Conservation (phyloP, 1,284 basidiomycete species). For the Pterula multifida region DNA sequence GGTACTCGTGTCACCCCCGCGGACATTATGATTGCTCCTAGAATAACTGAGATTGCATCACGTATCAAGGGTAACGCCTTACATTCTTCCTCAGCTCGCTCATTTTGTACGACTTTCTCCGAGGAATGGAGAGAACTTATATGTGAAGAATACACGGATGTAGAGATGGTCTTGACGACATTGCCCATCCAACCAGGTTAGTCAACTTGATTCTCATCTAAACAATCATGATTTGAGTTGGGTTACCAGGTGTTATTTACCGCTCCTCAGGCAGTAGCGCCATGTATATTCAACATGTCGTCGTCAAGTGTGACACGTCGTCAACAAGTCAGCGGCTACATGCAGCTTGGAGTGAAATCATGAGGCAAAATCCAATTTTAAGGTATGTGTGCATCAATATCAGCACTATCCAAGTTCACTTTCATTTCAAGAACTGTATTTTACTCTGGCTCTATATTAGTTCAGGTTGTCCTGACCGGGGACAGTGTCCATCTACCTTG, state of each 20-base stretch:
- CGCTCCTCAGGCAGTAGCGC: conserved; percentile 25
- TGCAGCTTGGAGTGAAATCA: conserved; percentile 23
- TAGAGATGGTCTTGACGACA: conserved; percentile 29
- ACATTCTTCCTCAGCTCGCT: neutral
- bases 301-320: conserved; percentile 18
- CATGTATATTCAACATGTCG: conserved; percentile 36
- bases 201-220: neutral
- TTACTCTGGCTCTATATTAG: conserved; percentile 25
- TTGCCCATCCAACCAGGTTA: conserved; percentile 28
- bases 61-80: conserved; percentile 11
- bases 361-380: conserved; percentile 25
- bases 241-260: conserved; percentile 20
- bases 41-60: conserved; percentile 21
- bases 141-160: conserved; percentile 14
- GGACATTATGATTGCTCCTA: conserved; percentile 28
- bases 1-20: conserved; percentile 20
- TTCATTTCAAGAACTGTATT: conserved; percentile 28
- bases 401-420: neutral
- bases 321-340: conserved; percentile 15
- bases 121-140: conserved; percentile 18
- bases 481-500: conserved; percentile 17
- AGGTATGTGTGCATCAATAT: conserved; percentile 21
- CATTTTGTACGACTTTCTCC: conserved; percentile 17
- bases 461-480: conserved; percentile 27
- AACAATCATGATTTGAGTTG: neutral